phyloP scores from a whole-genome alignment of 352 stramenopile species.

The Globisporangium abappressorium region DNA sequence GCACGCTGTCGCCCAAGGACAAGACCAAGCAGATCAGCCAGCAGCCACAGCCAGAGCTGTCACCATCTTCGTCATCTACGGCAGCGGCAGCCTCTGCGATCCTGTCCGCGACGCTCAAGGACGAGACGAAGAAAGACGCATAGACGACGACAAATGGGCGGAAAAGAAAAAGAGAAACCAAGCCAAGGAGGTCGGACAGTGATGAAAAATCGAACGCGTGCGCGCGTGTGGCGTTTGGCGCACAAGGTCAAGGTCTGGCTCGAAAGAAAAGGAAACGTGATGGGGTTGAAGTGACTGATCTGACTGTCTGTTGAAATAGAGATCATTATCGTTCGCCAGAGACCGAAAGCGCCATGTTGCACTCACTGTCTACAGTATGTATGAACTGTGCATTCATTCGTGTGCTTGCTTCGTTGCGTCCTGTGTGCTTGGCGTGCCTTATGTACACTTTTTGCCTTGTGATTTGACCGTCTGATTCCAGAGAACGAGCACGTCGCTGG shows the following conservation, averaged over 20 bases:
- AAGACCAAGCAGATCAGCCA: background rate
- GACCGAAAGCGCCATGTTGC: background rate
- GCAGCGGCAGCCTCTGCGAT: background rate
- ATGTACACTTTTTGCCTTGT: slow-evolving; percentile 6
- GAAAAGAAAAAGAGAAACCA: background rate
- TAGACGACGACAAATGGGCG: background rate
- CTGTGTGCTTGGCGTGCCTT: background rate
- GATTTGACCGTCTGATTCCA: slow-evolving; percentile 7
- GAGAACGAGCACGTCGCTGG: slow-evolving; percentile 1
- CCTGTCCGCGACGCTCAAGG: background rate
- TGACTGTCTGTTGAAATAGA: background rate
- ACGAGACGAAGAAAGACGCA: slow-evolving; percentile 13
- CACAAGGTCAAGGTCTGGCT: slow-evolving; percentile 6
- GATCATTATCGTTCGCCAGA: background rate
- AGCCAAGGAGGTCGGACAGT: background rate
- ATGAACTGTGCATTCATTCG: background rate
- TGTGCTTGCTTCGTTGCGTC: background rate
- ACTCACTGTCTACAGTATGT: background rate
- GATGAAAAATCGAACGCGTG: background rate
- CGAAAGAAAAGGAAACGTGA: slow-evolving; percentile 9
- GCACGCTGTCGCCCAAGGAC: slow-evolving; percentile 9
- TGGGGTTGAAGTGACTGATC: slow-evolving; percentile 1
- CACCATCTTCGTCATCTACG: background rate
- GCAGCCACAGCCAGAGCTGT: background rate
- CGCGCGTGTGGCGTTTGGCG: background rate